A percentile compares a stretch with the other conserved stretches of the same genome.
Conservation (phyloP, 2,329 filamentous ascomycete genomes). For the Tolypocladium tundrense region DNA sequence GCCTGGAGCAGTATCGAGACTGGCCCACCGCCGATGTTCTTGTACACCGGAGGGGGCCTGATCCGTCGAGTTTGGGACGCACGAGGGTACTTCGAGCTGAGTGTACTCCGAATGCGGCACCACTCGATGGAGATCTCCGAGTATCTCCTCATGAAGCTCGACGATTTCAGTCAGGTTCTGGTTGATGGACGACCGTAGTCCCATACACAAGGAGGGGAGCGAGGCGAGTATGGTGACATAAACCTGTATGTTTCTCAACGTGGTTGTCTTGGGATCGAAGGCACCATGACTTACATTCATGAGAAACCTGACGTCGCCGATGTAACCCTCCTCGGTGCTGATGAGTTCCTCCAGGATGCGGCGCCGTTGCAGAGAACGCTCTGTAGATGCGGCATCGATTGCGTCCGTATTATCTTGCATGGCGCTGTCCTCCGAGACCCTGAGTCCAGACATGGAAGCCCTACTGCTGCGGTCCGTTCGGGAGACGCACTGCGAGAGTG, state of each 20-base stretch:
- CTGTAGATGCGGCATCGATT: constrained; percentile 58
- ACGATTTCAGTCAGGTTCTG: constrained; percentile 71
- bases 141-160: constrained; percentile 71
- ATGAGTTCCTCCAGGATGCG: constrained; percentile 79
- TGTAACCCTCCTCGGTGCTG: constrained; percentile 77
- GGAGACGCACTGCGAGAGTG: constrained; percentile 42
- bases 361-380: constrained; percentile 64
- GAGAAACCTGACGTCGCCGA: constrained; percentile 76
- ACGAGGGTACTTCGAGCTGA: constrained; percentile 20
- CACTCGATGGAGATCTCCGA: constrained; percentile 60
- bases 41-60: neutral
- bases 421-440: constrained; percentile 54
- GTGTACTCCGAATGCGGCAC: constrained; percentile 60
- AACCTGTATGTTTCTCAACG: constrained; percentile 37
- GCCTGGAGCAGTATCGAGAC: constrained; percentile 35
- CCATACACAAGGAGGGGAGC: constrained; percentile 53
- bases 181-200: constrained; percentile 63
- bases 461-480: constrained; percentile 53
- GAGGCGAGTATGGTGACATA: constrained; percentile 67
- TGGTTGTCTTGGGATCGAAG: neutral
- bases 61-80: constrained; percentile 6
- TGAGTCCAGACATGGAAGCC: constrained; percentile 47
- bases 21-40: constrained; percentile 36
- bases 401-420: constrained; percentile 44
- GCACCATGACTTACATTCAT: constrained; percentile 54